phyloP scores from a whole-genome alignment of 2,329 filamentous ascomycete genomes.

The Xylaria sp. region DNA sequence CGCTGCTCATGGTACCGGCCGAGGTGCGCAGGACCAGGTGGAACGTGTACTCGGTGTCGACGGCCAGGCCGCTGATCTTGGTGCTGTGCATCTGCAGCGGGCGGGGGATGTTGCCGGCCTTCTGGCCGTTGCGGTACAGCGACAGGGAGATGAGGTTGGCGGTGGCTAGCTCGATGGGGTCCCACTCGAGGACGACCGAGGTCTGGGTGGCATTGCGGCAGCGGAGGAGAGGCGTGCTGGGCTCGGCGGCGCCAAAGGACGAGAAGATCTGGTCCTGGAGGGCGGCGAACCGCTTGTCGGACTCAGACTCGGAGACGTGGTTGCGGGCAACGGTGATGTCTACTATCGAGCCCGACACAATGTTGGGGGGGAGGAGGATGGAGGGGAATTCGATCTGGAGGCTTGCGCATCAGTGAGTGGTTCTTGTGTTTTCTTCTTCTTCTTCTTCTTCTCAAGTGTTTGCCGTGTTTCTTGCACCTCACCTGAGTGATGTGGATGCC shows the following conservation, averaged over 20 bases:
- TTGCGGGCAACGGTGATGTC: constrained; percentile 97
- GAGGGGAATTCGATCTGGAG: constrained; percentile 96
- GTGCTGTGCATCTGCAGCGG: constrained; percentile 90
- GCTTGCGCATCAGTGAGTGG: background rate
- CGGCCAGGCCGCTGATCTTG: constrained; percentile 95
- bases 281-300: constrained; percentile 79
- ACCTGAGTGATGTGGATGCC: background rate
- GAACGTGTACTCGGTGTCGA: constrained; percentile 96
- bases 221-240: constrained; percentile 80
- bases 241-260: constrained; percentile 85
- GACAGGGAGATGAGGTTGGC: constrained; percentile 90
- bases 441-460: background rate
- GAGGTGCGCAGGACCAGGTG: constrained; percentile 91
- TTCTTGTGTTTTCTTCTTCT: background rate
- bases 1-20: constrained; percentile 86
- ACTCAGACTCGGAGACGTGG: constrained; percentile 76
- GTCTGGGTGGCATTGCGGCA: constrained; percentile 98
- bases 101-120: constrained; percentile 93
- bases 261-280: constrained; percentile 91
- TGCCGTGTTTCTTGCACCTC: background rate
- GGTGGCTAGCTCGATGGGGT: constrained; percentile 91
- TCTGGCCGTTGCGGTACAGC: constrained; percentile 95
- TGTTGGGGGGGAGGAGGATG: constrained; percentile 93
- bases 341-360: constrained; percentile 95
- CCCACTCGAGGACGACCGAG: constrained; percentile 98